Base-by-base conservation (phyloP, 148 eudicot genomes). In the Rhododendron simsii region DNA sequence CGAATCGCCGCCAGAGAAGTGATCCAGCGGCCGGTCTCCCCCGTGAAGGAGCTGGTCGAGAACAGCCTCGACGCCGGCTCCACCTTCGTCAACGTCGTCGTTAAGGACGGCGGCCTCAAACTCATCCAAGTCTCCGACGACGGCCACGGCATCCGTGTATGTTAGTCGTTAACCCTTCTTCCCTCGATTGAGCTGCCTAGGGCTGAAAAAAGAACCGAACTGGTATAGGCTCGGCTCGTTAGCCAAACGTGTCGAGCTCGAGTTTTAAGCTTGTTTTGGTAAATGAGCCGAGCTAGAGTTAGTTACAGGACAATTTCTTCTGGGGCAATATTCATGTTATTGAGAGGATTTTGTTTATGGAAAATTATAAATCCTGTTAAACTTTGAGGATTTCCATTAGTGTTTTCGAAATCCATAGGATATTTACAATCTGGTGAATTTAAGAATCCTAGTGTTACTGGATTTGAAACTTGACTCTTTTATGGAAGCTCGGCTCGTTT, bases 1-100 rank as follows among this genome's bases (percentile, higher is more conserved):
- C 93, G 96, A 61, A 96, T 96, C 41, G 98, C 99, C 78, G 99
- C 99, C 81, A 98, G 99, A 2, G 99, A 96, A 80, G 99, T 96
- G 84, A 94, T 96, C 82, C 99, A 96, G 84, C 96, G 98, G 41
- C 99, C 99, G 1, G 97, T 93, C 8, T 91, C 96, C 86, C 96
- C 96, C 89, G 93, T 96, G 23, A 96, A 96, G 55, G 99, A 96
- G 93, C 94, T 96, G 14, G 87, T 96, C 47, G 99, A 96, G 89
- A 96, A 96, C 86, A 95, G 99, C 85, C 92, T 96, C 74, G 99
- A 96, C 74, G 99, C 99, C 45, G 87, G 83, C 30, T 91, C 98
- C 37, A 84, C 95, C 81, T 89, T 93, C 86, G 83, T 96, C 15
- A 90, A 86, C 35, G 93, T 96, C 75, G 86, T 84, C 84, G 91